Percentiles rank a stretch among this genome's conserved stretches.
Conservation (phyloP, 495 filamentous ascomycete genomes). For the Cryomyces antarcticus region DNA sequence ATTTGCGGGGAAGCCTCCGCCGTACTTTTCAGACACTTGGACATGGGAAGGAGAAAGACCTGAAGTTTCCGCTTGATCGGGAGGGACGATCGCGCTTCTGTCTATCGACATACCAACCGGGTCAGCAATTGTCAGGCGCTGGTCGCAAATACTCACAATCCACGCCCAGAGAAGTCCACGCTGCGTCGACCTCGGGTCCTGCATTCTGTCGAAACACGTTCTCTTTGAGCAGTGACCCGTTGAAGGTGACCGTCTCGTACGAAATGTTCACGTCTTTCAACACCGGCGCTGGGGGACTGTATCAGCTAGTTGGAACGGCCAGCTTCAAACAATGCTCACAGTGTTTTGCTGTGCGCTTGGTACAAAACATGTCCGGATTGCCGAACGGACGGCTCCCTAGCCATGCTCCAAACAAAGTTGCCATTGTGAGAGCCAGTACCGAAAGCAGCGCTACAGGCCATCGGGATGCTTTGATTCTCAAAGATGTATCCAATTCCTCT, state of each 20-base stretch:
- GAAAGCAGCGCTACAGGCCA: background rate
- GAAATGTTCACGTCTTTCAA: conserved; percentile 16
- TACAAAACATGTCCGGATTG: conserved; percentile 5
- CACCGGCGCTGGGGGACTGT: conserved; percentile 13
- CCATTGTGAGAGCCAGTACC: background rate
- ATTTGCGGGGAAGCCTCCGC: conserved; percentile 33
- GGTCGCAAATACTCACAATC: conserved; percentile 21
- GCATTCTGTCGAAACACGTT: conserved; percentile 30
- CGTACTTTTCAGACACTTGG: conserved; percentile 28
- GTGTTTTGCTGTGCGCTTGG: conserved; percentile 6
- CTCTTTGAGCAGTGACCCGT: conserved; percentile 31
- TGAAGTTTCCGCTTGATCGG: conserved; percentile 17
- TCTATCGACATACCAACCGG: background rate
- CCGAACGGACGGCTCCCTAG: background rate
- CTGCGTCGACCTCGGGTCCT: conserved; percentile 33
- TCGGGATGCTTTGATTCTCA: no score
- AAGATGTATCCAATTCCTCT: background rate
- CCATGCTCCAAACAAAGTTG: background rate
- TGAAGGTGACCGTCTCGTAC: conserved; percentile 21
- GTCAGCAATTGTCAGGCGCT: no score
- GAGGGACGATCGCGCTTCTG: conserved; percentile 17
- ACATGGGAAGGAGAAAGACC: conserved; percentile 28
- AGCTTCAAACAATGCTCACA: background rate
- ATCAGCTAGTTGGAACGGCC: background rate
- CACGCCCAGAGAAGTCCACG: conserved; percentile 33